Conservation (phyloP, 164 flowering plant genomes). For the Magnolia changhungtana region DNA sequence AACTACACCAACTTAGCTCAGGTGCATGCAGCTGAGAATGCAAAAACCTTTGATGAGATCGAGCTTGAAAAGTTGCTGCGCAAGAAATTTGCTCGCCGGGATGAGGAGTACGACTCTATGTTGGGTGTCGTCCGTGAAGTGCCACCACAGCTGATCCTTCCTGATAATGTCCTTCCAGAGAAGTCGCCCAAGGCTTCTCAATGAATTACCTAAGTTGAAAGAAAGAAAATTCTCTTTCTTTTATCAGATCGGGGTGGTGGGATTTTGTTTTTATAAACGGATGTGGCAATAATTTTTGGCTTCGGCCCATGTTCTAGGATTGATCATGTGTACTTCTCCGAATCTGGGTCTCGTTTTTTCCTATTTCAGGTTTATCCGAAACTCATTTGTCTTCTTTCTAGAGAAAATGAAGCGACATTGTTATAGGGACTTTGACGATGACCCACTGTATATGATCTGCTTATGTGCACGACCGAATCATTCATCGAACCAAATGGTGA, state of each 20-base stretch:
- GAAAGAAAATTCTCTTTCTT: background rate
- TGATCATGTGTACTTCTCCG: background rate
- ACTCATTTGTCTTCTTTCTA: background rate
- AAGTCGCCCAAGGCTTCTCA: conserved; percentile 45
- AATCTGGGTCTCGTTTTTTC: background rate
- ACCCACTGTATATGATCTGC: background rate
- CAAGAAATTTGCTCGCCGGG: conserved; percentile 78
- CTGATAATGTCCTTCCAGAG: conserved; percentile 61
- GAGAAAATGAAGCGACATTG: background rate
- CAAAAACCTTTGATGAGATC: conserved; percentile 78
- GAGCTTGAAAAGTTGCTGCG: conserved; percentile 86
- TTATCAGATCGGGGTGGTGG: background rate
- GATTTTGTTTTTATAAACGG: background rate
- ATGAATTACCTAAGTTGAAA: background rate
- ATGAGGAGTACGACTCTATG: conserved; percentile 90
- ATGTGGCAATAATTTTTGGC: background rate
- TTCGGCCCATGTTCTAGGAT: background rate
- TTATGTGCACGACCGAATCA: background rate
- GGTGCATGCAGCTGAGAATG: conserved; percentile 90
- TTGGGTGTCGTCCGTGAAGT: conserved; percentile 75
- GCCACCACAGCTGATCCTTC: conserved; percentile 74
- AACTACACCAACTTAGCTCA: conserved; percentile 82
- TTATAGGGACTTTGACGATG: background rate
- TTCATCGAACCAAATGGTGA: background rate
- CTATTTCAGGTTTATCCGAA: background rate